Percentiles rank a stretch among this genome's conserved stretches.
Conservation (phyloP, 2,329 filamentous ascomycete genomes). For the Fusarium nematophilum region DNA sequence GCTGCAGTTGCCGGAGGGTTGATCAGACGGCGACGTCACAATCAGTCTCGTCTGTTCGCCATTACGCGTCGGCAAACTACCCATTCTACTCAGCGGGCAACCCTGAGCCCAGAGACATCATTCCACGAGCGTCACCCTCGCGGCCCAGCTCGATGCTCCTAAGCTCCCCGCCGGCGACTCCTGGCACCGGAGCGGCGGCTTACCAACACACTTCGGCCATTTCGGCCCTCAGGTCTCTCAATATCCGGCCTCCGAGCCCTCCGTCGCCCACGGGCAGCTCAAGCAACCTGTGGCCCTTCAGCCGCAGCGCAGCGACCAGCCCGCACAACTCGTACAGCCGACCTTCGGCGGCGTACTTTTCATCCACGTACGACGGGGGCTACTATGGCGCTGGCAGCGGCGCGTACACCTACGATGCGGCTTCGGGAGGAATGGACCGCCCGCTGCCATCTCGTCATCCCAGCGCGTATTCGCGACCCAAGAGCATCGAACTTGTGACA, state of each 20-base stretch:
- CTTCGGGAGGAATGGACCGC: constrained; percentile 58
- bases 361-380: constrained; percentile 65
- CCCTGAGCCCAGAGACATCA: constrained; percentile 69
- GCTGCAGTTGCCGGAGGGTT: constrained; percentile 62
- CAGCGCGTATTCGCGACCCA: constrained; percentile 66
- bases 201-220: constrained; percentile 63
- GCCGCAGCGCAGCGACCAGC: constrained; percentile 62
- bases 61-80: constrained; percentile 52
- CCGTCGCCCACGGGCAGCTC: constrained; percentile 62
- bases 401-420: constrained; percentile 53
- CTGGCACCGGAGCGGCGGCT: constrained; percentile 47
- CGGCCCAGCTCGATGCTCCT: constrained; percentile 67
- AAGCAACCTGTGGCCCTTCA: constrained; percentile 65
- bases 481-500: constrained; percentile 73
- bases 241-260: constrained; percentile 65
- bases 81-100: constrained; percentile 59
- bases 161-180: constrained; percentile 63
- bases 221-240: constrained; percentile 66
- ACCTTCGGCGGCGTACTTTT: constrained; percentile 56
- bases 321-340: constrained; percentile 64
- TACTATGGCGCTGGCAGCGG: constrained; percentile 46
- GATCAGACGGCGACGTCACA: constrained; percentile 58
- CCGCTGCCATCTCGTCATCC: constrained; percentile 68
- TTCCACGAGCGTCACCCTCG: constrained; percentile 72
- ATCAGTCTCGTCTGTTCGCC: constrained; percentile 41